Evolutionary conservation across 768 basidiomycete species (phyloP).

Genomic region (Suillus cothurnatus): DNA sequence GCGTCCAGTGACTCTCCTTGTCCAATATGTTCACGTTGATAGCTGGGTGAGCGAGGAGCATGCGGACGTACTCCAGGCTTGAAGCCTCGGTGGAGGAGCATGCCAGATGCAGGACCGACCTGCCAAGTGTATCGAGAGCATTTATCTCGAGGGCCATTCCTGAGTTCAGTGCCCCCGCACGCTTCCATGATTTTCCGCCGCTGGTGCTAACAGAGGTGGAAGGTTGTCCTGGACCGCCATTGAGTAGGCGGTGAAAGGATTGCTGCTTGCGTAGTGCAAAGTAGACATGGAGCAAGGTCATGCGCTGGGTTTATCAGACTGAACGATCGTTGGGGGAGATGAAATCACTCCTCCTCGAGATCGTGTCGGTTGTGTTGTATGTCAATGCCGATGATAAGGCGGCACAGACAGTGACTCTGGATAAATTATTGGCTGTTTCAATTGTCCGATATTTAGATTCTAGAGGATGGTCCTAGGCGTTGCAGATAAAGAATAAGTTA

Average conservation of each 20-base stretch:
- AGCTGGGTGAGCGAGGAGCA: constrained; percentile 72
- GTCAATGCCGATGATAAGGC: not conserved
- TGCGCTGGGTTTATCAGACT: constrained; percentile 32
- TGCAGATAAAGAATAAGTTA: not conserved
- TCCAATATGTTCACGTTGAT: constrained; percentile 84
- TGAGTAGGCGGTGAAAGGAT: constrained; percentile 74
- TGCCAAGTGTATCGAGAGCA: constrained; percentile 67
- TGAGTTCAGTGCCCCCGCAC: constrained; percentile 41
- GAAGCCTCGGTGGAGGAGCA: constrained; percentile 61
- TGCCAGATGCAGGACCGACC: constrained; percentile 82
- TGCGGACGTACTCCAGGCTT: constrained; percentile 75
- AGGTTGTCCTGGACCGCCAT: constrained; percentile 23
- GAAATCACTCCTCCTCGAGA: constrained; percentile 22
- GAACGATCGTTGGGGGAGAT: constrained; percentile 24
- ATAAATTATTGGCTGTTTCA: not conserved
- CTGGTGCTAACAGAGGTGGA: constrained; percentile 42
- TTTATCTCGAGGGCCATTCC: constrained; percentile 58
- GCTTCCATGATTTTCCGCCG: constrained; percentile 60
- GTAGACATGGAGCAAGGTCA: constrained; percentile 82
- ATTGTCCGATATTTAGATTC: not conserved
- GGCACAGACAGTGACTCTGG: not conserved
- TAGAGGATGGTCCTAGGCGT: not conserved
- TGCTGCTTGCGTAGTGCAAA: constrained; percentile 71
- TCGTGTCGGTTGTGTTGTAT: not conserved
- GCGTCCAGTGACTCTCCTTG: constrained; percentile 86